A percentile compares a stretch with the other conserved stretches of the same genome.
Evolutionary conservation across 2,329 filamentous ascomycete species (phyloP).

Genomic region (Sordariomycetes sp.): DNA sequence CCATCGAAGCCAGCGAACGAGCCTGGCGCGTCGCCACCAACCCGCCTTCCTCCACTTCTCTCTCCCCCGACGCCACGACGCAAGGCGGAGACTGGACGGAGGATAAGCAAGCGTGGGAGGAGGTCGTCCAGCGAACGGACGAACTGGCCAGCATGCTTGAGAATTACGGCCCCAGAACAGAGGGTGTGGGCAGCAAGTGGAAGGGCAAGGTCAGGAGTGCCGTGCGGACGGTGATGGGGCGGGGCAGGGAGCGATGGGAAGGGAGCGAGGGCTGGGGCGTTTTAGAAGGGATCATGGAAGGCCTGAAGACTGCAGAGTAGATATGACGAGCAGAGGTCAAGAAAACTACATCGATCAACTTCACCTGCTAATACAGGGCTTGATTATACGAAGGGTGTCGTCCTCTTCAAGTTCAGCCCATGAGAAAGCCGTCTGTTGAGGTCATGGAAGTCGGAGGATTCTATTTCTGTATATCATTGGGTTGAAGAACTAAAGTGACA

Average conservation of each 20-base stretch:
- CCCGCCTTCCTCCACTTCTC: conserved; percentile 37
- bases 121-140: conserved; percentile 69
- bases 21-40: conserved; percentile 59
- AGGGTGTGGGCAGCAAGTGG: conserved; percentile 71
- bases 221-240: conserved; percentile 72
- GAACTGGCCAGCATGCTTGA: conserved; percentile 77
- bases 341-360: no score
- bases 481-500: no score
- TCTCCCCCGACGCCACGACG: conserved; percentile 3
- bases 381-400: no score
- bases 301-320: conserved; percentile 41
- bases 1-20: conserved; percentile 79
- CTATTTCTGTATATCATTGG: no score
- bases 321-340: conserved; percentile 2
- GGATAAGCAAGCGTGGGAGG: conserved; percentile 56
- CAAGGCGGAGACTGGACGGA: conserved; percentile 30
- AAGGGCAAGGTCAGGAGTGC: conserved; percentile 81
- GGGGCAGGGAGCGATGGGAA: conserved; percentile 77
- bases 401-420: no score
- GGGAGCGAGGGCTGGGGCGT: conserved; percentile 58
- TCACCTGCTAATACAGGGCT: no score
- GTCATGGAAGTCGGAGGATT: no score
- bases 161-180: conserved; percentile 59
- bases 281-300: conserved; percentile 47
- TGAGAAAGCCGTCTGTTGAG: no score